Evolutionary conservation across 345 rosid genomes (phyloP).

Genomic region (Raphanus sativus): DNA sequence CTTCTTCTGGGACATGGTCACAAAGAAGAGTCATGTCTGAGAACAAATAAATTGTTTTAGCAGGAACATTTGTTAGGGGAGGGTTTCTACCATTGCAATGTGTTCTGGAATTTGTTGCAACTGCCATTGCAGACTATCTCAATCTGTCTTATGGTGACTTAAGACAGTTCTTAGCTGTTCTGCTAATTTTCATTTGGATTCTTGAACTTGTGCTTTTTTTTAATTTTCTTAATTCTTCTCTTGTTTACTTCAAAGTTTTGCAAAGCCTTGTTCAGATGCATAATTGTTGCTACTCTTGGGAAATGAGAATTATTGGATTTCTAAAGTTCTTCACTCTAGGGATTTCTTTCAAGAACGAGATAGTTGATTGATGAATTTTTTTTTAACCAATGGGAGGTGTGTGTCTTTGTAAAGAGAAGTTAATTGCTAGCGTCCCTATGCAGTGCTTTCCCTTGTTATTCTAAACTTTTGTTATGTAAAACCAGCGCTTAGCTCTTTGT

Average conservation of each 20-base stretch:
- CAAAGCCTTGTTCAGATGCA: slow-evolving; percentile 33
- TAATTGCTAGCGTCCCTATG: not conserved
- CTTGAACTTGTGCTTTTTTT: slow-evolving; percentile 24
- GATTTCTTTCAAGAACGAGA: not conserved
- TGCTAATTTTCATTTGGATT: slow-evolving; percentile 40
- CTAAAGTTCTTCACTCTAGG: slow-evolving; percentile 2
- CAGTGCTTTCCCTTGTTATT: not conserved
- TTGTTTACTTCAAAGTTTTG: slow-evolving; percentile 32
- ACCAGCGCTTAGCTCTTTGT: not conserved
- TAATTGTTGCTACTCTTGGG: slow-evolving; percentile 30
- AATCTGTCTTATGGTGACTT: slow-evolving; percentile 15
- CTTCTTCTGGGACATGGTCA: slow-evolving; percentile 48
- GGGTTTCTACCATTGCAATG: slow-evolving; percentile 17
- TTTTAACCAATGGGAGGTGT: slow-evolving; percentile 1
- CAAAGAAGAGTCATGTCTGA: slow-evolving; percentile 37
- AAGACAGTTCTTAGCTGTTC: no score
- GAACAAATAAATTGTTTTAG: not conserved
- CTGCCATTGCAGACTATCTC: slow-evolving; percentile 20
- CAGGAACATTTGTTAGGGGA: slow-evolving; percentile 6
- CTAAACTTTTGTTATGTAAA: not conserved
- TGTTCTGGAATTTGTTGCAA: no score
- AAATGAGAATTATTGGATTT: slow-evolving; percentile 19
- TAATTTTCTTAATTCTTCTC: not conserved
- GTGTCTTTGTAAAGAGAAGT: not conserved
- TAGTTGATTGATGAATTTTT: slow-evolving; percentile 5